A percentile compares a stretch with the other conserved stretches of the same genome.
phyloP scores from a whole-genome alignment of 192 early-diverging fungal genomes.

The Linderina pennispora region DNA sequence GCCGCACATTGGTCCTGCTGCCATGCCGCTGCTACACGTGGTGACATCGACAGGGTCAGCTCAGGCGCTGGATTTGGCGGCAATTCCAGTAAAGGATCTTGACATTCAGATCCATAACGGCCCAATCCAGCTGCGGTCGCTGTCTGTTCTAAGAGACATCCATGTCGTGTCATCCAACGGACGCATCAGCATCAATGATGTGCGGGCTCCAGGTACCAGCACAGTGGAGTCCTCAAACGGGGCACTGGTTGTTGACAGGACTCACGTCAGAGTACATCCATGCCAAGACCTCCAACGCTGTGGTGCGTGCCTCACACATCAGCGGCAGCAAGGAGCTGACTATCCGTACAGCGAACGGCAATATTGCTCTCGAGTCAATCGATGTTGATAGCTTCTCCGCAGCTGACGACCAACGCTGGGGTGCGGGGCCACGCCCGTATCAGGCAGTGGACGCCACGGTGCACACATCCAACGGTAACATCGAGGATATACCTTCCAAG shows the following conservation, averaged over 20 bases:
- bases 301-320: no score
- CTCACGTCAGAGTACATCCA: neutral
- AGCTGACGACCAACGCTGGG: no score
- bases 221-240: neutral
- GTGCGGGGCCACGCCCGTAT: no score
- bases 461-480: constrained; percentile 9
- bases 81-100: constrained; percentile 2
- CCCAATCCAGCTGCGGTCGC: constrained; percentile 8
- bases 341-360: no score
- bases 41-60: constrained; percentile 8
- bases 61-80: constrained; percentile 4
- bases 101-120: constrained; percentile 8
- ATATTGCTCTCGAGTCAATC: no score
- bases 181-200: constrained; percentile 5
- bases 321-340: no score
- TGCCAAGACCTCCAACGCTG: constrained; percentile 11
- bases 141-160: constrained; percentile 2
- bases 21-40: constrained; percentile 1
- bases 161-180: constrained; percentile 13
- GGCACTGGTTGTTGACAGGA: neutral
- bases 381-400: no score
- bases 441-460: neutral
- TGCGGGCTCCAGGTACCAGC: neutral
- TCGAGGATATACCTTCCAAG: neutral
- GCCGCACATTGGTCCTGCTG: neutral